phyloP scores from a whole-genome alignment of 2,329 filamentous ascomycete genomes.

The Fusarium oligoseptatum region DNA sequence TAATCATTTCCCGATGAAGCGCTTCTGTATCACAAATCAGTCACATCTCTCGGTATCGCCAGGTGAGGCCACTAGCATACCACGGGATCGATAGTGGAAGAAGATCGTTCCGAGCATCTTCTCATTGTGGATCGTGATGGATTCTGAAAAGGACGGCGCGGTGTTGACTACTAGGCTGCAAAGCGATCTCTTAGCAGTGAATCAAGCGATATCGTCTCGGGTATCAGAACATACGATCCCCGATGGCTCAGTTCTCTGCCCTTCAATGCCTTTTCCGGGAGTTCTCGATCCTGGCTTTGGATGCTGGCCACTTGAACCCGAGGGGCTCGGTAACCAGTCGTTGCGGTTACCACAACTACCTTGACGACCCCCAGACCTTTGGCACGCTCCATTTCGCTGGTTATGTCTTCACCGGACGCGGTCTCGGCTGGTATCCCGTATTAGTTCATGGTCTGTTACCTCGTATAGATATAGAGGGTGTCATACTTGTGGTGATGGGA shows the following conservation, averaged over 20 bases:
- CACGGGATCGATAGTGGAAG: constrained; percentile 43
- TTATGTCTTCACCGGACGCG: neutral
- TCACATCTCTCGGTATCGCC: no score
- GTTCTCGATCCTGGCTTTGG: neutral
- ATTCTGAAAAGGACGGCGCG: neutral
- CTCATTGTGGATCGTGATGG: no score
- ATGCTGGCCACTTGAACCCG: neutral
- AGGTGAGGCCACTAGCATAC: constrained; percentile 12
- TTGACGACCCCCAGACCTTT: constrained; percentile 34
- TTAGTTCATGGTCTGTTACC: neutral
- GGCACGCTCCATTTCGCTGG: neutral
- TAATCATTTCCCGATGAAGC: constrained; percentile 39
- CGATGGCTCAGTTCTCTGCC: constrained; percentile 45
- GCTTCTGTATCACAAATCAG: constrained; percentile 29
- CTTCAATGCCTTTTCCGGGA: constrained; percentile 46
- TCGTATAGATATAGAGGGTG: neutral
- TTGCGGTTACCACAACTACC: neutral
- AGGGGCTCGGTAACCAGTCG: neutral
- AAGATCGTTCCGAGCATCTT: constrained; percentile 3
- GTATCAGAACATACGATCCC: constrained; percentile 21
- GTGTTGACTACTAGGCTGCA: neutral
- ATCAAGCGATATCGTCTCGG: no score
- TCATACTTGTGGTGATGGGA: constrained; percentile 20
- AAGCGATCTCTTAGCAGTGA: neutral
- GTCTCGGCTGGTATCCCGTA: neutral